Conservation (phyloP, 345 rosid species). For the Corchorus capsularis region DNA sequence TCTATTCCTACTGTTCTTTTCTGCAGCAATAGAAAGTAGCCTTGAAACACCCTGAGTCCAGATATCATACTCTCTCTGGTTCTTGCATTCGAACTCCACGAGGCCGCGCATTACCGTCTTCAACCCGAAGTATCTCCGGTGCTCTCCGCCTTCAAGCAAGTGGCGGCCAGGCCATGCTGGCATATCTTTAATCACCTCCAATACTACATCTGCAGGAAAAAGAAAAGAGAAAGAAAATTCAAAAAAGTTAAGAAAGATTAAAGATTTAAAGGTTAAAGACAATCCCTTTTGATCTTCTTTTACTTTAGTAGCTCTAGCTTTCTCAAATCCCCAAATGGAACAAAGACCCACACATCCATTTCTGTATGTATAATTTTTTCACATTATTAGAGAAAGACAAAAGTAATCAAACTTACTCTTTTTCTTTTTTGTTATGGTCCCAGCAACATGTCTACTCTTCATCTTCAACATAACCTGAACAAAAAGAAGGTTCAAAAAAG, state of each 20-base stretch:
- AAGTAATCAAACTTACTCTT: slow-evolving; percentile 64
- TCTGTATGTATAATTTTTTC: slow-evolving; percentile 27
- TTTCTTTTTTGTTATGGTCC: slow-evolving; percentile 97
- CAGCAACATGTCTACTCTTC: slow-evolving; percentile 95
- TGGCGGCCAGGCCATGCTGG: slow-evolving; percentile 93
- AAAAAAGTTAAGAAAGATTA: slow-evolving; percentile 21
- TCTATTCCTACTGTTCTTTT: slow-evolving; percentile 55
- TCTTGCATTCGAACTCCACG: slow-evolving; percentile 79
- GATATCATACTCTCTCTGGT: slow-evolving; percentile 77
- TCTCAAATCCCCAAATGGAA: slow-evolving; percentile 89
- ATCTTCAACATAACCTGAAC: slow-evolving; percentile 91
- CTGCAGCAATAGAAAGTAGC: slow-evolving; percentile 68
- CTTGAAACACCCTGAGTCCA: slow-evolving; percentile 96
- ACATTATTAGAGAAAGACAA: slow-evolving; percentile 52
- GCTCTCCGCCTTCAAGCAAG: slow-evolving; percentile 79
- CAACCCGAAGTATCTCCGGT: slow-evolving; percentile 73
- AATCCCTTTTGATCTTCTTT: slow-evolving; percentile 41
- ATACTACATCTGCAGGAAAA: slow-evolving; percentile 55
- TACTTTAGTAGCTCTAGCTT: slow-evolving; percentile 52
- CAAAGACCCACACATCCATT: slow-evolving; percentile 60
- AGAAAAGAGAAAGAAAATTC: neutral
- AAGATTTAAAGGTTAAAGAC: slow-evolving; percentile 27
- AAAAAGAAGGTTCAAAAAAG: slow-evolving; percentile 38
- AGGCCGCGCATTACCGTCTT: slow-evolving; percentile 62
- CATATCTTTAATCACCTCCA: slow-evolving; percentile 71